These are phyloP conservation scores for Mycosphaerella arachidis DNA, from an alignment of 2,329 filamentous ascomycete genomes.

Conservation along the genomic window DNA sequence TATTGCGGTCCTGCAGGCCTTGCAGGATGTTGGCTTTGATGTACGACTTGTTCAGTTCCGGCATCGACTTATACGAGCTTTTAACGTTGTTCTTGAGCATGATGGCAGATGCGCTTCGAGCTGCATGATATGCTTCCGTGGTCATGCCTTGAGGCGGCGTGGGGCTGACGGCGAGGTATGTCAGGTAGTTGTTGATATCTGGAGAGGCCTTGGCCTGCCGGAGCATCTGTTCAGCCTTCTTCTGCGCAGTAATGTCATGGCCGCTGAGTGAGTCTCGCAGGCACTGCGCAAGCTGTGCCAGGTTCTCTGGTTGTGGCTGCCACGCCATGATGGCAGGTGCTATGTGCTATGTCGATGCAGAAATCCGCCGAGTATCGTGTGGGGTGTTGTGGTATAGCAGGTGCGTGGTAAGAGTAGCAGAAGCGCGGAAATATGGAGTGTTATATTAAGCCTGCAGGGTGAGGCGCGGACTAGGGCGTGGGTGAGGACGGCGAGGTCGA, in stretches of 20 bases:
- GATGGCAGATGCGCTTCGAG: conserved; percentile 82
- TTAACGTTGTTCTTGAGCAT: conserved; percentile 95
- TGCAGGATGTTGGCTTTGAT: conserved; percentile 75
- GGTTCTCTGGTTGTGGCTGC: conserved; percentile 82
- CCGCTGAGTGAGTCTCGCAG: conserved; percentile 89
- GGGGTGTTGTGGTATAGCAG: not conserved
- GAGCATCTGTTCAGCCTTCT: conserved; percentile 96
- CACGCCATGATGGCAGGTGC: conserved; percentile 65
- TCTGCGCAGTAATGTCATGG: conserved; percentile 72
- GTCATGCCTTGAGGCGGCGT: conserved; percentile 54
- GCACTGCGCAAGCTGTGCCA: conserved; percentile 83
- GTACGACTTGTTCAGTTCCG: conserved; percentile 67
- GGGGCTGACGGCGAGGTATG: conserved; percentile 78
- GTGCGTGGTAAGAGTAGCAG: not conserved
- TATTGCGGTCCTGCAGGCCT: conserved; percentile 74
- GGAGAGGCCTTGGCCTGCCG: conserved; percentile 80
- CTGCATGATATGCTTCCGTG: conserved; percentile 62
- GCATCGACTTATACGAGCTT: conserved; percentile 68
- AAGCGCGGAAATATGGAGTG: conserved; percentile 2
- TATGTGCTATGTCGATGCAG: not conserved
- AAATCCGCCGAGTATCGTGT: not conserved
- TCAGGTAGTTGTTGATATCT: conserved; percentile 96
- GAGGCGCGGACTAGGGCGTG: conserved; percentile 4
- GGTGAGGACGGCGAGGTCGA: not conserved
- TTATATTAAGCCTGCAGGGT: conserved; percentile 2